Conservation (phyloP, 2,329 filamentous ascomycete genomes). For the Penicillium psychrosexuale region DNA sequence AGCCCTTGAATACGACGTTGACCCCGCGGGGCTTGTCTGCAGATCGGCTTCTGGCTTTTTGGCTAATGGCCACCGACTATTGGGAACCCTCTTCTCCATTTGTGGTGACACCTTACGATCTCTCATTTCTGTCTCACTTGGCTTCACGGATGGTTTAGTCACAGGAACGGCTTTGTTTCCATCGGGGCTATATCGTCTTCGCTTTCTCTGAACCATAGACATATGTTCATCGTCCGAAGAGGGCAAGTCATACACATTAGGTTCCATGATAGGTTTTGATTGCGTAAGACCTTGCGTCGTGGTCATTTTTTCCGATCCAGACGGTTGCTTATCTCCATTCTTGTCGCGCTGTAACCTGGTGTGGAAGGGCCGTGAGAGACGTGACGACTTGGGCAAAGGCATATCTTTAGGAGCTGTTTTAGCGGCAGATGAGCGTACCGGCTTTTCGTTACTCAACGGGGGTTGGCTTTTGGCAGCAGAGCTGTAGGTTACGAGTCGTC, state of each 20-base stretch:
- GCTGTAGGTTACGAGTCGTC: constrained; percentile 40
- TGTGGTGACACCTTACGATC: neutral
- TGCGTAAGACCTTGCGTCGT: neutral
- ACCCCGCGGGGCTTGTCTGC: neutral
- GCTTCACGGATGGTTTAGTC: neutral
- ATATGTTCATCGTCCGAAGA: constrained; percentile 28
- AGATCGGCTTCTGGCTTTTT: neutral
- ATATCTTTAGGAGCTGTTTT: neutral
- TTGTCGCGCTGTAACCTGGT: neutral
- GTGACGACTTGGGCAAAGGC: neutral
- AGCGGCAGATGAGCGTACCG: neutral
- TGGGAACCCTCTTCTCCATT: neutral
- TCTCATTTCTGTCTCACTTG: neutral
- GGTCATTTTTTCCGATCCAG: neutral
- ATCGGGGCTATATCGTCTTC: constrained; percentile 15
- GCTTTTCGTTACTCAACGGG: neutral
- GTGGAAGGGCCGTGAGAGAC: neutral
- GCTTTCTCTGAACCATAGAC: constrained; percentile 18
- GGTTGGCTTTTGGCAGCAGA: constrained; percentile 23
- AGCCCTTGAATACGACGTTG: neutral
- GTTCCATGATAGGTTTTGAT: constrained; percentile 1
- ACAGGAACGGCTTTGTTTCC: neutral
- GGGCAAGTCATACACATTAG: constrained; percentile 25
- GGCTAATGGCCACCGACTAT: neutral
- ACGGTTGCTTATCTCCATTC: constrained; percentile 4